phyloP scores from a whole-genome alignment of 139 green algal species.

The Asterochloris erici region DNA sequence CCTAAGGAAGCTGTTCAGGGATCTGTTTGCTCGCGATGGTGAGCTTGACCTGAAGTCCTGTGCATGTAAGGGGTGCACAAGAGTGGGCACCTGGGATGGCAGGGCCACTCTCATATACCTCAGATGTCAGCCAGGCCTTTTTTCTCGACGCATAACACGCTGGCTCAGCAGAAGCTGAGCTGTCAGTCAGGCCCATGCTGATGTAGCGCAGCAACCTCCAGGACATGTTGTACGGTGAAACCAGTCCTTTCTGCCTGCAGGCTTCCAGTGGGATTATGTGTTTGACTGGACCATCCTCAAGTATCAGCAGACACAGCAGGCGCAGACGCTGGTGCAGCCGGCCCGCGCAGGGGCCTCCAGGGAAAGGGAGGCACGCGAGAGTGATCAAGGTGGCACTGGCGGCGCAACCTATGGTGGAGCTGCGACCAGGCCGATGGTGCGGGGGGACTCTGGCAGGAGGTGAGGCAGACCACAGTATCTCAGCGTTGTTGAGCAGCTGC shows the following conservation, averaged over 20 bases:
- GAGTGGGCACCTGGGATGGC: too few relatives aligned
- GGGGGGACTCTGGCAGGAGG: conserved; percentile 13
- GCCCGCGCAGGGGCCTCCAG: too few relatives aligned
- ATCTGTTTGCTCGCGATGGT: conserved; percentile 96
- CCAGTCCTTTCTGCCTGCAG: conserved; percentile 33
- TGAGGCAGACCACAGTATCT: background rate
- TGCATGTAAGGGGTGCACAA: too few relatives aligned
- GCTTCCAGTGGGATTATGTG: conserved; percentile 99
- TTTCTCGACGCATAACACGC: too few relatives aligned
- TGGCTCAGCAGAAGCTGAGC: too few relatives aligned
- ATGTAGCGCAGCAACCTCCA: background rate
- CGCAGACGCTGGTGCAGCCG: too few relatives aligned
- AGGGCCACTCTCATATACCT: too few relatives aligned
- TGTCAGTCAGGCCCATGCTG: background rate
- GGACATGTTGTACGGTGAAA: background rate
- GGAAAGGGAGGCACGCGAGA: conserved; percentile 2
- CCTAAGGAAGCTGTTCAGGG: conserved; percentile 97
- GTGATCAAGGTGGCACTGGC: conserved; percentile 9
- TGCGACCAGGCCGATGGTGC: background rate
- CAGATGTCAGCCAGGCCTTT: too few relatives aligned
- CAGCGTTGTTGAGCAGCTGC: too few relatives aligned
- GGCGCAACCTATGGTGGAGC: background rate
- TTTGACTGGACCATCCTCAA: conserved; percentile 99
- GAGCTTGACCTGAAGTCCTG: background rate
- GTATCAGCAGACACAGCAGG: conserved; percentile 67